Percentiles rank a stretch among this genome's conserved stretches.
These are phyloP conservation scores for Xylaria sp. DNA, from an alignment of 495 filamentous ascomycete species.

Conservation along the genomic window DNA sequence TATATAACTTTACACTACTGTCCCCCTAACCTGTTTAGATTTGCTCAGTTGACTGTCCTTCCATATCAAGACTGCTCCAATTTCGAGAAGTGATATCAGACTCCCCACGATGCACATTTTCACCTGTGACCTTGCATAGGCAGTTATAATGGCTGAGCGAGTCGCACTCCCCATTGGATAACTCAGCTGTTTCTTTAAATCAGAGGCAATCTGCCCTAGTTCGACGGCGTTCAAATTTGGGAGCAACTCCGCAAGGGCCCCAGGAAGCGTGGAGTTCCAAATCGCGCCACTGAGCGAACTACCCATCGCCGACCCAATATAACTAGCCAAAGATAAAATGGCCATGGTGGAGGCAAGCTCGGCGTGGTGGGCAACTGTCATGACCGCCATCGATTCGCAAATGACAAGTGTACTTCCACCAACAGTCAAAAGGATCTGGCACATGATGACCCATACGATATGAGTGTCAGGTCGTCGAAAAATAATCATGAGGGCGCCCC, in stretches of 20 bases:
- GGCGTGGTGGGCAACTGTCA: constrained; percentile 60
- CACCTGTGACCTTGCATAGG: constrained; percentile 61
- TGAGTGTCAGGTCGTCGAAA: constrained; percentile 64
- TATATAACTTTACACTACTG: constrained; percentile 43
- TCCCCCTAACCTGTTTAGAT: constrained; percentile 60
- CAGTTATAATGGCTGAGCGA: constrained; percentile 65
- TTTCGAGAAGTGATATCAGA: constrained; percentile 42
- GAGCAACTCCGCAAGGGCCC: constrained; percentile 51
- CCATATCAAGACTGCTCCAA: constrained; percentile 55
- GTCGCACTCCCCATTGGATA: constrained; percentile 65
- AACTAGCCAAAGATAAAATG: constrained; percentile 56
- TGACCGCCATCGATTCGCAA: constrained; percentile 60
- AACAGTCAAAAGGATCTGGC: constrained; percentile 73
- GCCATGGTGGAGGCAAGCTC: constrained; percentile 63
- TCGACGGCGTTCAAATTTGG: constrained; percentile 49
- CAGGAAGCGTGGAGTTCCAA: constrained; percentile 60
- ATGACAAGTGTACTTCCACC: constrained; percentile 66
- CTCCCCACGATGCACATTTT: constrained; percentile 56
- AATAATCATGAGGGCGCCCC: constrained; percentile 75
- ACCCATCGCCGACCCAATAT: constrained; percentile 62
- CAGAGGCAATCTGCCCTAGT: constrained; percentile 63
- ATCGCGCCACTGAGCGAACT: constrained; percentile 61
- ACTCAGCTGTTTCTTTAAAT: constrained; percentile 64
- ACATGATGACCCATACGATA: constrained; percentile 69
- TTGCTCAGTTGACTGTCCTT: constrained; percentile 58